These are phyloP conservation scores for Monosporascus sp. DNA, from an alignment of 2,329 filamentous ascomycete species.

Conservation along the genomic window DNA sequence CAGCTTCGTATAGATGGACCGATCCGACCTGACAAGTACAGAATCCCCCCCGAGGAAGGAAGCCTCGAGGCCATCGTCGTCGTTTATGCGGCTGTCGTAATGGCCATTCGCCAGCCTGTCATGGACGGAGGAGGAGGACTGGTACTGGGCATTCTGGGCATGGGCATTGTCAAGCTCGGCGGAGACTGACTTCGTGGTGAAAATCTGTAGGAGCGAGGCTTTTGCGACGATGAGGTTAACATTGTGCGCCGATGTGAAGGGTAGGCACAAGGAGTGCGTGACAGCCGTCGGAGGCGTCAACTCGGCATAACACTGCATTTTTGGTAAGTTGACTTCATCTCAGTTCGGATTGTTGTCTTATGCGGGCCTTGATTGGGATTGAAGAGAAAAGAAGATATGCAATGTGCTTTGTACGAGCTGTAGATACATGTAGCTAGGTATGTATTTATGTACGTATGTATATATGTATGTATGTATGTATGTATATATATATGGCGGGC, in stretches of 20 bases:
- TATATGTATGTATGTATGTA: no score
- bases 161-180: constrained; percentile 51
- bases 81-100: constrained; percentile 49
- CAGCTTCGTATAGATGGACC: constrained; percentile 67
- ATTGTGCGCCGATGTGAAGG: constrained; percentile 69
- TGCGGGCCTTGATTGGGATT: background rate
- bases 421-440: background rate
- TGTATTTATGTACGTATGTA: no score
- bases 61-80: constrained; percentile 60
- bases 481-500: no score
- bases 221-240: constrained; percentile 88
- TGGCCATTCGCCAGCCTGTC: constrained; percentile 34
- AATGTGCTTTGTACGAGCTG: no score
- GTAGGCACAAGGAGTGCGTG: constrained; percentile 75
- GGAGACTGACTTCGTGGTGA: constrained; percentile 63
- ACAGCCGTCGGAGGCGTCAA: constrained; percentile 90
- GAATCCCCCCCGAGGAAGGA: constrained; percentile 62
- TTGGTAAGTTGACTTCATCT: constrained; percentile 22
- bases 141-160: constrained; percentile 31
- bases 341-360: constrained; percentile 7
- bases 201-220: constrained; percentile 89
- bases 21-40: constrained; percentile 55
- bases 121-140: constrained; percentile 22
- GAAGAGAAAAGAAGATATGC: background rate
- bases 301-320: constrained; percentile 97